Base-by-base conservation (phyloP, 2,329 filamentous ascomycete species). In the Neonectria coccinea region DNA sequence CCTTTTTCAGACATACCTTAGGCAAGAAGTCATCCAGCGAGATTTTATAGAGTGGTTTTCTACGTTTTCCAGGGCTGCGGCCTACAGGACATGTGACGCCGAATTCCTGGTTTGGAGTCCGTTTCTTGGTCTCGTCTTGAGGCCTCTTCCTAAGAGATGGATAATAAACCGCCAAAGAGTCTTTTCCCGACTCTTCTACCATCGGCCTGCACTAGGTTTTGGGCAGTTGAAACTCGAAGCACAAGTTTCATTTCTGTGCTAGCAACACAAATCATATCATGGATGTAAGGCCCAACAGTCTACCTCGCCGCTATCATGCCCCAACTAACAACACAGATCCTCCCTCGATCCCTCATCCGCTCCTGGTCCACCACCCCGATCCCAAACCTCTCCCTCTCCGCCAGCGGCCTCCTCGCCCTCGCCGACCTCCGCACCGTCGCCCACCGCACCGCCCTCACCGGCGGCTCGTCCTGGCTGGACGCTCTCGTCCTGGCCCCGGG, bases 391-490 rank as follows among this genome's bases (percentile, higher is more conserved):
- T 75, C 79, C 3, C 77, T 86, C 68, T 84, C 83, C 0, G 82
- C 85, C 1, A 82, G 83, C 9, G 88, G 86, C 8, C 81, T 89
- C 9, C 77, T 90, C 22, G 86, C 85, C 8, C 83, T 90, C 16
- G 88, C 88, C 4, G 86, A 89, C 64, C 81, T 90, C 42, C 79
- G 81, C 39, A 87, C 85, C 2, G 79, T 89, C 27, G 84, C 86
- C 6, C 79, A 84, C 51, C 82, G 87, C 7, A 89, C 88, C 2
- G 83, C 82, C 16, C 79, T 89, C 48, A 83, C 81, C 2, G 88
- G 88, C 27, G 86, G 85, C 3, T 84, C 86, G 1, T 84, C 82
- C 2, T 86, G 85, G 79, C 77, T 88, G 1, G 88, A 90, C 73
- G 79, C 79, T 8, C 79, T 90, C 11, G 79, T 89, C 12, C 80